These are phyloP conservation scores for Cryptomeria japonica DNA, from an alignment of 75 land plant genomes.

Conservation along the genomic window DNA sequence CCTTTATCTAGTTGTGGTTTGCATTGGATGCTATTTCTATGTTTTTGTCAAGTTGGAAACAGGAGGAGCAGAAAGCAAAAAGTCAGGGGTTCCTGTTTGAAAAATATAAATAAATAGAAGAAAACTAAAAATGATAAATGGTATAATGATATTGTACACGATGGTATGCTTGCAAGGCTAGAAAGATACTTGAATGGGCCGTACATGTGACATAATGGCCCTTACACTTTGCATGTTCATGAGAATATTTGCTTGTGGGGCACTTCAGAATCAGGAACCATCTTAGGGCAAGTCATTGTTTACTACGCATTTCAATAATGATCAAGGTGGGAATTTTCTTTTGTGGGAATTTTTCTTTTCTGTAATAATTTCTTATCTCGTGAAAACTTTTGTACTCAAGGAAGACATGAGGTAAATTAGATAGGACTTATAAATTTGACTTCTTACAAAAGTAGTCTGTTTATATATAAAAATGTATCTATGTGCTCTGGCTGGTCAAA, in stretches of 20 bases:
- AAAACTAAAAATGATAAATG: background rate
- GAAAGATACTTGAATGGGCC: background rate
- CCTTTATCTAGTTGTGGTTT: background rate
- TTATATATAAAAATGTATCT: background rate
- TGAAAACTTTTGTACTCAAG: background rate
- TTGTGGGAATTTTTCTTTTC: background rate
- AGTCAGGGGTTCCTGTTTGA: background rate
- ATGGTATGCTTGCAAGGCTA: background rate
- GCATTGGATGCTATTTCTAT: background rate
- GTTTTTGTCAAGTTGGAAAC: background rate
- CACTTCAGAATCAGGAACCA: background rate
- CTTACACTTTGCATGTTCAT: background rate
- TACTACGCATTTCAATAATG: background rate
- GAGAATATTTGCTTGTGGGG: background rate
- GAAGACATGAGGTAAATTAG: background rate
- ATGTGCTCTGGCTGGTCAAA: background rate
- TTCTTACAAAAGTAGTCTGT: background rate
- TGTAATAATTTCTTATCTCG: background rate
- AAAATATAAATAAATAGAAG: background rate
- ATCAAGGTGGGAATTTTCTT: background rate
- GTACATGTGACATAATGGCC: background rate
- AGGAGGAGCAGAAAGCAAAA: background rate
- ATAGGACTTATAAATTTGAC: background rate
- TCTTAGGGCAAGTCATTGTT: background rate
- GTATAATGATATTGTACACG: background rate